Evolutionary conservation across 2,329 filamentous ascomycete genomes (phyloP).

Genomic region (Didymella lethalis): DNA sequence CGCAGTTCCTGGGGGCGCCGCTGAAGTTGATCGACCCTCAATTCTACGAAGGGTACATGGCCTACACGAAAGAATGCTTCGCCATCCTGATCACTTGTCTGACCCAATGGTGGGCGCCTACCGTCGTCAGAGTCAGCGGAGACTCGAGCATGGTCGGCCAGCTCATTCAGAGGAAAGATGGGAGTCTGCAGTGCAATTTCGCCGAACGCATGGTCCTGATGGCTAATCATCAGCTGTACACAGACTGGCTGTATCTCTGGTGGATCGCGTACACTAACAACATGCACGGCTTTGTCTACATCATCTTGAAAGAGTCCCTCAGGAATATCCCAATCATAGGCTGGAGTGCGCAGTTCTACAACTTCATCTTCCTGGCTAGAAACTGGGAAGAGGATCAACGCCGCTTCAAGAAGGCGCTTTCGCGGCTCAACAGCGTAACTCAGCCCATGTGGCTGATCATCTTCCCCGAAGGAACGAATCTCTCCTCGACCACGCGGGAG

Average conservation of each 20-base stretch:
- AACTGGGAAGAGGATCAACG: slow-evolving; percentile 84
- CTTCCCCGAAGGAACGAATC: slow-evolving; percentile 87
- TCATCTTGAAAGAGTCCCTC: slow-evolving; percentile 87
- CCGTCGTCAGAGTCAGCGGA: slow-evolving; percentile 81
- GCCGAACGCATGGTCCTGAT: slow-evolving; percentile 83
- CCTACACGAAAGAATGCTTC: slow-evolving; percentile 84
- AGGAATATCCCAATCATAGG: slow-evolving; percentile 83
- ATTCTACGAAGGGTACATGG: slow-evolving; percentile 86
- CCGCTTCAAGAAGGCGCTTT: slow-evolving; percentile 75
- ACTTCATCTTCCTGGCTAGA: slow-evolving; percentile 90
- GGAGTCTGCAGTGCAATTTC: slow-evolving; percentile 78
- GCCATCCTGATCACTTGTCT: slow-evolving; percentile 79
- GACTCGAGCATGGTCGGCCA: slow-evolving; percentile 81
- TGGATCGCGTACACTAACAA: slow-evolving; percentile 88
- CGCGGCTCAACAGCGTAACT: slow-evolving; percentile 71
- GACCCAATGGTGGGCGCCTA: slow-evolving; percentile 89
- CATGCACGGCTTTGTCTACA: slow-evolving; percentile 87
- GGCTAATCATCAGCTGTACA: slow-evolving; percentile 89
- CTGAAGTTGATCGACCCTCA: slow-evolving; percentile 79
- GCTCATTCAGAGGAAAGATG: slow-evolving; percentile 73
- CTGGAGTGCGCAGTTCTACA: slow-evolving; percentile 82
- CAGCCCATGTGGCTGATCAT: slow-evolving; percentile 91
- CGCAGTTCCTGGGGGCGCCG: slow-evolving; percentile 78
- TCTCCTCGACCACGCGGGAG: slow-evolving; percentile 72
- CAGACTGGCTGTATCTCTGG: slow-evolving; percentile 92